phyloP scores from a whole-genome alignment of 805 yeast species.

The Candida schatavii region DNA sequence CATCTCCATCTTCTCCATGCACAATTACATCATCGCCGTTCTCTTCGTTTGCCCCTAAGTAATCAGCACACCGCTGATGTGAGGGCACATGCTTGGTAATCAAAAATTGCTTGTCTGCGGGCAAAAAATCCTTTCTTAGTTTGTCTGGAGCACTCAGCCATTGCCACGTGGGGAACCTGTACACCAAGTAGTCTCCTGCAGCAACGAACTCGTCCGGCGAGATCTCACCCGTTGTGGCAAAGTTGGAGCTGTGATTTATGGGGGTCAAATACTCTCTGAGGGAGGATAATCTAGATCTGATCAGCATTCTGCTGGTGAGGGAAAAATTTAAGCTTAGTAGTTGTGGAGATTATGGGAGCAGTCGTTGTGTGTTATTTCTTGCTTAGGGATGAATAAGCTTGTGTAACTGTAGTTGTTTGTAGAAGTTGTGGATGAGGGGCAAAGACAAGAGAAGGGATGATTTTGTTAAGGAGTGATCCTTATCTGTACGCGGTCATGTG shows the following conservation, averaged over 20 bases:
- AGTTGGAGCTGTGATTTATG: constrained; percentile 80
- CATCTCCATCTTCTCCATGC: constrained; percentile 21
- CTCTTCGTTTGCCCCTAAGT: constrained; percentile 43
- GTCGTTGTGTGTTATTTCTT: too few relatives aligned
- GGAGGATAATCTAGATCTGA: constrained; percentile 77
- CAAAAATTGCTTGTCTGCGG: constrained; percentile 80
- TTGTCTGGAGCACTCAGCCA: constrained; percentile 54
- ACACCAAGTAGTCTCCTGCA: constrained; percentile 91
- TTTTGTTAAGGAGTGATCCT: background rate
- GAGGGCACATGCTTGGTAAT: constrained; percentile 91
- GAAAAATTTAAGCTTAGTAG: too few relatives aligned
- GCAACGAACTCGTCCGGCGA: constrained; percentile 93
- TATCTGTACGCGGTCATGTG: background rate
- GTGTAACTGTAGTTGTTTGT: too few relatives aligned
- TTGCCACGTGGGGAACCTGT: constrained; percentile 95
- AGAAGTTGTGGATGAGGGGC: too few relatives aligned
- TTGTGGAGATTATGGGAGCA: too few relatives aligned
- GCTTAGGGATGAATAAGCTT: too few relatives aligned
- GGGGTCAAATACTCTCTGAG: constrained; percentile 94
- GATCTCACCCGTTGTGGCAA: constrained; percentile 81
- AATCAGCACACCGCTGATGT: constrained; percentile 62
- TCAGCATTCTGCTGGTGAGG: background rate
- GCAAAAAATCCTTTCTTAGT: constrained; percentile 64
- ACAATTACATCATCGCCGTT: constrained; percentile 28
- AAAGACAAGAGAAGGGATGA: background rate